Conservation (phyloP, 768 basidiomycete genomes). For the Phlegmacium glaucopus region DNA sequence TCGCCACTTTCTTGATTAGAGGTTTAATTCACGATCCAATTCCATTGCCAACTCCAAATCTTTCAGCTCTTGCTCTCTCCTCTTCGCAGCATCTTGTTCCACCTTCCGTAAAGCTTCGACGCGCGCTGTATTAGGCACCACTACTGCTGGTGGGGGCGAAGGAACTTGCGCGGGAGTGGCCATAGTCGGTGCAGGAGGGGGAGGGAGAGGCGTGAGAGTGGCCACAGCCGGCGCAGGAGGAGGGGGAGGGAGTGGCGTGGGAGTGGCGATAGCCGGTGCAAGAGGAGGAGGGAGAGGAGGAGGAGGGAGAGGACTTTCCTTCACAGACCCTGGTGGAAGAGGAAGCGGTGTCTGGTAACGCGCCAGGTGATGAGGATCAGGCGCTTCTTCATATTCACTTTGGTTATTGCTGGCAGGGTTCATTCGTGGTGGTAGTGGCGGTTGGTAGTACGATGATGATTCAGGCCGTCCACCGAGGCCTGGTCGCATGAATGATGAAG, state of each 20-base stretch:
- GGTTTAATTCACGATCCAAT: conserved; percentile 54
- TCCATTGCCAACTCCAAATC: conserved; percentile 49
- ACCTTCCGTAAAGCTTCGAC: conserved; percentile 30
- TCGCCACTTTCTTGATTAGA: conserved; percentile 9
- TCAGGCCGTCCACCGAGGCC: neutral
- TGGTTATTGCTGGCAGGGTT: neutral
- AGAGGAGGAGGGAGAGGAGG: conserved; percentile 7
- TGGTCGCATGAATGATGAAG: neutral
- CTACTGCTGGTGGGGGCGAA: conserved; percentile 12
- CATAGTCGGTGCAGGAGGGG: conserved; percentile 11
- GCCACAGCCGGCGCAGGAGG: too few species aligned
- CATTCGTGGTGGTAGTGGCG: neutral
- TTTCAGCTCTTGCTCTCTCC: conserved; percentile 37
- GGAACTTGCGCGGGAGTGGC: conserved; percentile 6
- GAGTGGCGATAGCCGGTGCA: conserved; percentile 8
- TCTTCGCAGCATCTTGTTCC: conserved; percentile 36
- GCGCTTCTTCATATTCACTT: neutral
- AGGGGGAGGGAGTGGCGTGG: conserved; percentile 7
- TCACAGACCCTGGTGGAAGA: conserved; percentile 36
- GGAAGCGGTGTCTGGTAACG: conserved; percentile 57
- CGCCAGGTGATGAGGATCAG: conserved; percentile 27
- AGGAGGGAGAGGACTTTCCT: conserved; percentile 3
- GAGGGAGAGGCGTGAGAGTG: too few species aligned
- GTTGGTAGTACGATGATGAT: neutral
- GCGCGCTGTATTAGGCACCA: conserved; percentile 27